These are phyloP conservation scores for Porcisia hertigi DNA, from an alignment of 208 protist genomes.

Conservation along the genomic window DNA sequence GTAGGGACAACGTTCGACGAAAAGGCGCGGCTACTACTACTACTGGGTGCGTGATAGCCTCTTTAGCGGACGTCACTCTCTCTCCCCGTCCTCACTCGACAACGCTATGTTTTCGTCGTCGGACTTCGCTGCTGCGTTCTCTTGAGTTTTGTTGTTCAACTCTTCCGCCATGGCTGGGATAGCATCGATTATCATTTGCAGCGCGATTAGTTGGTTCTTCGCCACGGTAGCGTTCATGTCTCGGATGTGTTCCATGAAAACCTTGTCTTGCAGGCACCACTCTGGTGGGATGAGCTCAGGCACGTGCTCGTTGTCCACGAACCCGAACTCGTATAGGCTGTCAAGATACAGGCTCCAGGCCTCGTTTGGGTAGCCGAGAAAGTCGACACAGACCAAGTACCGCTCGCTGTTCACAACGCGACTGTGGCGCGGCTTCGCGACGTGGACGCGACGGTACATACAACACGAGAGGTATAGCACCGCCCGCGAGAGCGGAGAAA, in stretches of 20 bases:
- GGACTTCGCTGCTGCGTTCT: neutral
- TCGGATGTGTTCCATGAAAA: slow-evolving; percentile 47
- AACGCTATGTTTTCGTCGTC: neutral
- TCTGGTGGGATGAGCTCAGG: slow-evolving; percentile 55
- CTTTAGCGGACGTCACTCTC: neutral
- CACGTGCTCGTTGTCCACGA: slow-evolving; percentile 61
- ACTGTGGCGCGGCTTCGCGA: slow-evolving; percentile 91
- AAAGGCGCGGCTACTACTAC: neutral
- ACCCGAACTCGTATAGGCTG: slow-evolving; percentile 56
- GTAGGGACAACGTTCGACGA: no score
- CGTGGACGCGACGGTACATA: slow-evolving; percentile 79
- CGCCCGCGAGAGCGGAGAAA: slow-evolving; percentile 74
- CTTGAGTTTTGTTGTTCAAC: neutral
- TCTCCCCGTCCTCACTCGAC: neutral
- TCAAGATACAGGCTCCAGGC: slow-evolving; percentile 69
- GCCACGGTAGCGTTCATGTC: slow-evolving; percentile 67
- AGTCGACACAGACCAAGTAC: slow-evolving; percentile 81
- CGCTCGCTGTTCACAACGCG: slow-evolving; percentile 92
- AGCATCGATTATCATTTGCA: slow-evolving; percentile 68
- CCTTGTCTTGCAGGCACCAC: slow-evolving; percentile 48
- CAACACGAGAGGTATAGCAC: slow-evolving; percentile 84
- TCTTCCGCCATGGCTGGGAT: slow-evolving; percentile 12
- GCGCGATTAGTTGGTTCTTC: slow-evolving; percentile 49
- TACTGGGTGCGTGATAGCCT: neutral
- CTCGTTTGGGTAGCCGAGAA: slow-evolving; percentile 31